Conservation (phyloP, 2,329 filamentous ascomycete species). For the Ceratocystis destructans region DNA sequence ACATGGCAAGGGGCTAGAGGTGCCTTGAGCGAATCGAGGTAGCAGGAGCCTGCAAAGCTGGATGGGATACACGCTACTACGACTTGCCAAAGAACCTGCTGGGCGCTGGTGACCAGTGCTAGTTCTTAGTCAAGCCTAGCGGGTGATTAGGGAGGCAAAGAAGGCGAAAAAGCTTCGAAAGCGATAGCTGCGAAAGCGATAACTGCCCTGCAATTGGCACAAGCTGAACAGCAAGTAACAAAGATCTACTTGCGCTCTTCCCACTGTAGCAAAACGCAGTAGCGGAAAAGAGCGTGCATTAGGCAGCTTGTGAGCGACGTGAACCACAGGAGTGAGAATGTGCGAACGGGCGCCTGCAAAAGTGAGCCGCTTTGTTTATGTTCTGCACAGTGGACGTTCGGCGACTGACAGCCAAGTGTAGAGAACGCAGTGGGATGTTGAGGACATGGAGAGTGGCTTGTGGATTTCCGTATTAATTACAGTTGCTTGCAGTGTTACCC, state of each 20-base stretch:
- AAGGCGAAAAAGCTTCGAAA: background rate
- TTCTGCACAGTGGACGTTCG: no score
- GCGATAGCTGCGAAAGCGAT: background rate
- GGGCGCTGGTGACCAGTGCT: background rate
- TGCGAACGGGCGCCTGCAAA: background rate
- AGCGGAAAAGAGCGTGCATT: background rate
- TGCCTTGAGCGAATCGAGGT: background rate
- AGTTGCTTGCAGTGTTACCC: background rate
- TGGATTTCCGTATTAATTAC: background rate
- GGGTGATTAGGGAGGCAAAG: background rate
- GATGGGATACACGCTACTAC: no score
- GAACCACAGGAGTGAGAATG: background rate
- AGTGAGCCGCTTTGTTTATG: no score
- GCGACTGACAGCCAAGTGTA: no score
- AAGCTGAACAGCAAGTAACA: background rate
- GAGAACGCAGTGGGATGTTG: no score
- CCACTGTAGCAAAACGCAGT: no score
- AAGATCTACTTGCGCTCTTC: background rate
- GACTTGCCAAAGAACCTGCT: no score
- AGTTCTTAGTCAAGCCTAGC: background rate
- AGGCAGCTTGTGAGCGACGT: background rate
- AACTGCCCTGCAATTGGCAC: background rate
- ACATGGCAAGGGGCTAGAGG: background rate
- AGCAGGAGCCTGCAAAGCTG: background rate
- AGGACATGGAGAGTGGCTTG: no score